phyloP scores from a whole-genome alignment of 2,329 filamentous ascomycete genomes.

The Talaromyces atroroseus region DNA sequence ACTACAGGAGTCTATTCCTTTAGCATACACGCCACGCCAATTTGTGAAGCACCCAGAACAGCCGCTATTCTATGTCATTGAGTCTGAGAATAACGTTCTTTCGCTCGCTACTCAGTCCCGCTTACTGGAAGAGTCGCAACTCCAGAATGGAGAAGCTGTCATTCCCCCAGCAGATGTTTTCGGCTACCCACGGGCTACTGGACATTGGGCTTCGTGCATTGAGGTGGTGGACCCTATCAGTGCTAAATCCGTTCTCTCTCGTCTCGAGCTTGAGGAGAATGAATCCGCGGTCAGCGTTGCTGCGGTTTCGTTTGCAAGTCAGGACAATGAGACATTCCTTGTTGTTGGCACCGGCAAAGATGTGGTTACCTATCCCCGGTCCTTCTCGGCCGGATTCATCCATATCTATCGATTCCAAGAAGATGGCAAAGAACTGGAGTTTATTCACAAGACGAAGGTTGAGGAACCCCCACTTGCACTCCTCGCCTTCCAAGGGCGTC shows the following conservation, averaged over 20 bases:
- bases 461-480: slow-evolving; percentile 87
- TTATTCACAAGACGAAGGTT: slow-evolving; percentile 93
- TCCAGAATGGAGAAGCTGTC: slow-evolving; percentile 66
- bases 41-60: slow-evolving; percentile 83
- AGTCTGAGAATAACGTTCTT: slow-evolving; percentile 87
- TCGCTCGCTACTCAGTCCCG: slow-evolving; percentile 70
- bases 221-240: slow-evolving; percentile 79
- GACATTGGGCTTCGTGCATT: slow-evolving; percentile 94
- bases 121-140: slow-evolving; percentile 65
- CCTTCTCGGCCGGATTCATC: slow-evolving; percentile 73
- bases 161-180: slow-evolving; percentile 75
- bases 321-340: slow-evolving; percentile 85
- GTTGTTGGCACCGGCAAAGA: slow-evolving; percentile 92
- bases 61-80: slow-evolving; percentile 87
- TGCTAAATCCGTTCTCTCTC: slow-evolving; percentile 68
- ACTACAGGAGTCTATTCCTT: slow-evolving; percentile 75
- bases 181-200: slow-evolving; percentile 75
- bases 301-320: slow-evolving; percentile 77
- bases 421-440: slow-evolving; percentile 80
- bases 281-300: slow-evolving; percentile 85
- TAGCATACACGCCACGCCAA: slow-evolving; percentile 85
- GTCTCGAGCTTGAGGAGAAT: slow-evolving; percentile 78
- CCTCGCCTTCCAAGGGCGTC: slow-evolving; percentile 82
- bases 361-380: slow-evolving; percentile 70
- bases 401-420: slow-evolving; percentile 89